Base-by-base conservation (phyloP, 768 basidiomycete genomes). In the Tulasnella sp. region DNA sequence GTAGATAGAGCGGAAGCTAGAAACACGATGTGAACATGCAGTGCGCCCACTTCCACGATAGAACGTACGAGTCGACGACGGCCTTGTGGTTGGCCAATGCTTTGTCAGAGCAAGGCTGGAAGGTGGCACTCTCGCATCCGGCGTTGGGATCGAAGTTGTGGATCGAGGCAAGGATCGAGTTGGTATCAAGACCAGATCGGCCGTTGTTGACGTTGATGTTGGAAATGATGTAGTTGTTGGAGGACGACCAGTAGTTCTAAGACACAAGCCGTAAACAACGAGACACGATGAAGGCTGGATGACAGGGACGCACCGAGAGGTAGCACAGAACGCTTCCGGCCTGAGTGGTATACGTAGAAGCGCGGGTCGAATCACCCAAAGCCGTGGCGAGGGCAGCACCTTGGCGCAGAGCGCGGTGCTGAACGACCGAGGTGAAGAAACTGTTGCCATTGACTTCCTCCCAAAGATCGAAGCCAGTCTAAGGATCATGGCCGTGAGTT, bases 41-140 rank as follows among this genome's bases (percentile, higher is more conserved):
- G 1, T 72, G 2, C 35, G 62, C 17, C 36, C 17, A 9, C 19
- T 16, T 19, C 7, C 39, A n/a, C 19, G 29, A 26, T 71, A 12
- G 22, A 34, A 68, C 72, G 5, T 36, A 73, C 59, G 74, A 74
- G 62, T 75, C 69, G 19, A 75, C 67, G 40, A 72, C 69, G 8
- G 73, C 73, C 11, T 69, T 74, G 67, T 75, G 81, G 76, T 83
- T 91, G 1, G 90, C 84, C 26, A 93, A 82, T 0, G 91, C 90
- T 77, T 85, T 86, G 81, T 92, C 90, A 0, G 91, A 92, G 78
- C 92, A 92, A 0, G 91, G 91, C 76, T 93, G 90, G 83, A 92
- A 92, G 2, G 92, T 92, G 7, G 78, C 80, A 1, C 84, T 82
- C 77, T 92, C 90, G 76, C 91, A 92, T 41, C 88, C 90, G 6